Base-by-base conservation (phyloP, 177 flowering plant genomes). In the Vitis hybrid region DNA sequence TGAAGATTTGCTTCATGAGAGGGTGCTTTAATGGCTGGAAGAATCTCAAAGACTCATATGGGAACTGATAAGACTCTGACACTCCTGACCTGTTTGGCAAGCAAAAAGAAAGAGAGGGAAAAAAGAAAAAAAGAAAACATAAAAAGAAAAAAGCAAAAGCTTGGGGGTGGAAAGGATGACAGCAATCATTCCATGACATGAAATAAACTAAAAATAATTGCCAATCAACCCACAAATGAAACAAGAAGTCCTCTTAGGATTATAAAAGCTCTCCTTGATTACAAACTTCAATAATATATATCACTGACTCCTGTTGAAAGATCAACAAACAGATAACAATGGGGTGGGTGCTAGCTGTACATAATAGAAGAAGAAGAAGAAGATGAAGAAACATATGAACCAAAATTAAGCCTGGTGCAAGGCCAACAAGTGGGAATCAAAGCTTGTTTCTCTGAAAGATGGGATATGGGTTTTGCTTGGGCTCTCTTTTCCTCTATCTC, bases 51-150 rank as follows among this genome's bases (percentile, higher is more conserved):
- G 72, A 63, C 67, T 63, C 58, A 71, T 55, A 52, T 56, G 67
- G 76, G 24, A 69, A 41, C 71, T 70, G 74, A 71, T 67, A 64
- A 61, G 81, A 68, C 75, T 41, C 75, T 60, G 75, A 74, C 75
- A 71, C 41, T 20, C 63, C 51, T 55, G 72, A 67, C 70, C 70
- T 71, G 74, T 71, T 67, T 67, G 72, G 50, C 71, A 64, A 67
- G 3, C 35, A 54, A 41, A 69, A 56, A 5, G 15, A 20, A n/a
- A 52, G 41, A 56, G 51, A 57, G 27, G 11, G 49, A 50, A 57
- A 17, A 51, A n/a, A 57, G 11, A 72, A 27, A 63, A 14, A 55
- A 13, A 20, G 17, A 53, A 32, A 66, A 20, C 49, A 59, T 65
- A 64, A 41, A 41, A 41, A 27, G 30, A 27, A 27, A 27, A 27